Evolutionary conservation across 192 early-diverging fungal species (phyloP), one percentile per base, ranked within the genome.

Genomic region (Oehlia diaphana): DNA sequence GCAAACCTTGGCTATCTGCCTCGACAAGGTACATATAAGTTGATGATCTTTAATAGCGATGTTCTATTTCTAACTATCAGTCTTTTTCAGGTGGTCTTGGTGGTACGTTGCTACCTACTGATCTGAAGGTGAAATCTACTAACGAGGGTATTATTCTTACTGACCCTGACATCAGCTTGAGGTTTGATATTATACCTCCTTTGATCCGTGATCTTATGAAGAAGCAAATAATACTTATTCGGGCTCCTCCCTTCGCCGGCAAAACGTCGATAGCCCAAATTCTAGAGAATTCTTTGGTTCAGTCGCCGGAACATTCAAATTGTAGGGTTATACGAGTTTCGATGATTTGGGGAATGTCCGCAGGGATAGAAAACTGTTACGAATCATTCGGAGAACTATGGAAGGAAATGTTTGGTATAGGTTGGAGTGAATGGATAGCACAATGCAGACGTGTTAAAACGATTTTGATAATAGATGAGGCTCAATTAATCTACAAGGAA

Each of bases 401-500:
- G 69, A 26, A 61, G 26, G 9, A 23, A 7, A 63, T 74, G 35
- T 21, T 44, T 9, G 49, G 49, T 65, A 13, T 66, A 42, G 33
- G 31, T 44, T 80, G 79, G 79, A 47, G n/a, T 42, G 58, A 74
- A 31, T 80, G 37, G 47, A 44, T 80, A 49, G 58, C 31, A 47
- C 64, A 80, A 58, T 80, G 79, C 47, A 23, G 44, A 49, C 23
- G 0, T 42, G 63, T 81, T 66, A 23, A 37, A 65, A 67, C 74
- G 42, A 68, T 68, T 68, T 42, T 58, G 53, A 58, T 58, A 58
- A 19, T 58, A 21, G 53, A 58, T 58, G 53, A 58, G 19, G 72
- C 31, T 50, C 68, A 80, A 80, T 63, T 80, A 9, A 28, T 79
- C 12, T 79, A 79, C 23, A 8, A 33, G 23, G 6, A 47, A 26